Conservation (phyloP, 2,329 filamentous ascomycete species). For the Epichloe typhina region DNA sequence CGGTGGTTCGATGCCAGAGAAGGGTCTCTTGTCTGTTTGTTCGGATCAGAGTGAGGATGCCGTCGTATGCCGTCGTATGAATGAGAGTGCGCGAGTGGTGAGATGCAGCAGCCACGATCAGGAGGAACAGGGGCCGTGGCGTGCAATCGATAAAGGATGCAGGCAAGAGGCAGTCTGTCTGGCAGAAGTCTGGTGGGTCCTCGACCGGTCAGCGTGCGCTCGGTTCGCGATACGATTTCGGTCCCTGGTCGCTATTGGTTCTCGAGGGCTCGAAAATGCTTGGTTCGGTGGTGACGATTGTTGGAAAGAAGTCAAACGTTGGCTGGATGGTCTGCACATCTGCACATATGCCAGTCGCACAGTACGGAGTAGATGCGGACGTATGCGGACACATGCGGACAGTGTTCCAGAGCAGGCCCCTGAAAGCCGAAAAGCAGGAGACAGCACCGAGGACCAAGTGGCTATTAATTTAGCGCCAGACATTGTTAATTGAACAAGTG, state of each 20-base stretch:
- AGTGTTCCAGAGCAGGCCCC: constrained; percentile 4
- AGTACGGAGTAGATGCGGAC: too few species aligned
- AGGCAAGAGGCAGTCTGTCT: neutral
- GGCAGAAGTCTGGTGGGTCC: too few species aligned
- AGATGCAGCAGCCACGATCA: neutral
- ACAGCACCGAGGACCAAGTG: too few species aligned
- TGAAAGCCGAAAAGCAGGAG: neutral
- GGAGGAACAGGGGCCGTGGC: neutral
- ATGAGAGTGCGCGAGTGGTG: neutral
- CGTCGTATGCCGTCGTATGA: neutral
- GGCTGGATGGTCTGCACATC: neutral
- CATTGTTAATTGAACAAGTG: too few species aligned
- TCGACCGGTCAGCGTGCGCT: too few species aligned
- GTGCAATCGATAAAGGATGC: neutral
- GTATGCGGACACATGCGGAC: constrained; percentile 4
- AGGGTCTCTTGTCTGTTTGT: too few species aligned
- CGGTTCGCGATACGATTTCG: neutral
- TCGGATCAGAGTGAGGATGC: neutral
- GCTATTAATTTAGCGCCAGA: too few species aligned
- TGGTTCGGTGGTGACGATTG: neutral
- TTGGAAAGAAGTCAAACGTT: neutral
- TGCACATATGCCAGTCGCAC: too few species aligned
- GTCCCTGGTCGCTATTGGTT: neutral
- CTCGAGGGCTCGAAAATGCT: neutral
- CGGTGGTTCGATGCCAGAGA: neutral